phyloP scores from a whole-genome alignment of 2,329 filamentous ascomycete genomes.

The Sclerotiophoma versabilis region DNA sequence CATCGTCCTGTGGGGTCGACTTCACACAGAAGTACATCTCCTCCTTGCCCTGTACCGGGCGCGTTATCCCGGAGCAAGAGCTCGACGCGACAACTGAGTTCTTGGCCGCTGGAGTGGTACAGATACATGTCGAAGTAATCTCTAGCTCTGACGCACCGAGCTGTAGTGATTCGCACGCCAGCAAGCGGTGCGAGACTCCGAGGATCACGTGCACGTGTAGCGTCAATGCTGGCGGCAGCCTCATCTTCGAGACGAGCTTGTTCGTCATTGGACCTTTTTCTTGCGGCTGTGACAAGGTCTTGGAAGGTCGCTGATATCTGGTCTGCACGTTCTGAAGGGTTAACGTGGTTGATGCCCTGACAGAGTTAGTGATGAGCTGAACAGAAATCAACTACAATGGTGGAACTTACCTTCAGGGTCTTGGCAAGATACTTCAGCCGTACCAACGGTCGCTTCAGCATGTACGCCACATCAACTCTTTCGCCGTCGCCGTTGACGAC shows the following conservation, averaged over 20 bases:
- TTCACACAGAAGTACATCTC: constrained; percentile 92
- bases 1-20: constrained; percentile 79
- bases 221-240: constrained; percentile 82
- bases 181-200: constrained; percentile 76
- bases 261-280: constrained; percentile 76
- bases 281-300: constrained; percentile 76
- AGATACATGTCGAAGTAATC: constrained; percentile 89
- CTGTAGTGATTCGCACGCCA: constrained; percentile 75
- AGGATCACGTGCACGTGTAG: constrained; percentile 79
- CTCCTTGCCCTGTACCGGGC: constrained; percentile 68
- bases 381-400: neutral
- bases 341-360: constrained; percentile 64
- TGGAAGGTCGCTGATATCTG: constrained; percentile 70
- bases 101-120: constrained; percentile 86
- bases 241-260: constrained; percentile 80
- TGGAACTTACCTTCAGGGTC: constrained; percentile 70
- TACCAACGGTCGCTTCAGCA: constrained; percentile 87
- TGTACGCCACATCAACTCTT: constrained; percentile 90
- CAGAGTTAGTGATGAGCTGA: constrained; percentile 40
- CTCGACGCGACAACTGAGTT: constrained; percentile 88
- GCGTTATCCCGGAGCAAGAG: constrained; percentile 83
- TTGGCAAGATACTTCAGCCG: constrained; percentile 88
- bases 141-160: constrained; percentile 83
- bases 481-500: constrained; percentile 78
- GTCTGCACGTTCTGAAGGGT: constrained; percentile 64